phyloP scores from a whole-genome alignment of 805 yeast species.

The Blastobotrys mokoenaii region DNA sequence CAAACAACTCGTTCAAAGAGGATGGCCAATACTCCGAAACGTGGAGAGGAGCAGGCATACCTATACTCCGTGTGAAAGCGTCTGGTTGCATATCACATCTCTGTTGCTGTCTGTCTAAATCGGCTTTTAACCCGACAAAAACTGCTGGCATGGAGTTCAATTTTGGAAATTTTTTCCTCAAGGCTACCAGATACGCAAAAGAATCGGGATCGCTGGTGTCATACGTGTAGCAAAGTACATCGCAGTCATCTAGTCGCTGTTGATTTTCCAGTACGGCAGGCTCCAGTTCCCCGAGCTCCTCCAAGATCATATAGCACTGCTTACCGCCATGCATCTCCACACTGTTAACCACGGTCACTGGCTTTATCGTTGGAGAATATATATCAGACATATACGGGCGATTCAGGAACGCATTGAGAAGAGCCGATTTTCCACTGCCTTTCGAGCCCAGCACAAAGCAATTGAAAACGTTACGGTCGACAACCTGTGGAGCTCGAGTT shows the following conservation, averaged over 20 bases:
- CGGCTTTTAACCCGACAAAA: slow-evolving; percentile 91
- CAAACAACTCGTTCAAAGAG: slow-evolving; percentile 74
- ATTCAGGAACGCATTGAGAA: slow-evolving; percentile 73
- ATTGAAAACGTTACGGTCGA: slow-evolving; percentile 84
- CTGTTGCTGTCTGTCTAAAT: slow-evolving; percentile 91
- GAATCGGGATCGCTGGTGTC: slow-evolving; percentile 96
- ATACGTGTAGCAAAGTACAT: slow-evolving; percentile 80
- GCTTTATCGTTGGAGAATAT: slow-evolving; percentile 75
- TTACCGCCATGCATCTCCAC: slow-evolving; percentile 92
- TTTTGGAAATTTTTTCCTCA: slow-evolving; percentile 51
- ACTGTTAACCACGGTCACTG: slow-evolving; percentile 79
- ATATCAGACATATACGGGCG: slow-evolving; percentile 53
- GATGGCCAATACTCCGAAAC: slow-evolving; percentile 87
- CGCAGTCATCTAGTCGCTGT: slow-evolving; percentile 70
- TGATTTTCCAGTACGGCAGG: slow-evolving; percentile 71
- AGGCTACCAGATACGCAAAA: slow-evolving; percentile 68
- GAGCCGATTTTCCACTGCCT: slow-evolving; percentile 78
- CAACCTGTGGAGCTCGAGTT: slow-evolving; percentile 17
- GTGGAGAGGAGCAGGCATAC: slow-evolving; percentile 76
- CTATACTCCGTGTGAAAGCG: slow-evolving; percentile 58
- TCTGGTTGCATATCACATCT: slow-evolving; percentile 83
- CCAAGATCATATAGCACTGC: slow-evolving; percentile 84
- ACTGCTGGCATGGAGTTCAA: slow-evolving; percentile 68
- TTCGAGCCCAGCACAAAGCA: slow-evolving; percentile 83
- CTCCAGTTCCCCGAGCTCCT: slow-evolving; percentile 83